These are phyloP conservation scores for Diaporthe sp. DNA, from an alignment of 2,329 filamentous ascomycete genomes.

Conservation along the genomic window DNA sequence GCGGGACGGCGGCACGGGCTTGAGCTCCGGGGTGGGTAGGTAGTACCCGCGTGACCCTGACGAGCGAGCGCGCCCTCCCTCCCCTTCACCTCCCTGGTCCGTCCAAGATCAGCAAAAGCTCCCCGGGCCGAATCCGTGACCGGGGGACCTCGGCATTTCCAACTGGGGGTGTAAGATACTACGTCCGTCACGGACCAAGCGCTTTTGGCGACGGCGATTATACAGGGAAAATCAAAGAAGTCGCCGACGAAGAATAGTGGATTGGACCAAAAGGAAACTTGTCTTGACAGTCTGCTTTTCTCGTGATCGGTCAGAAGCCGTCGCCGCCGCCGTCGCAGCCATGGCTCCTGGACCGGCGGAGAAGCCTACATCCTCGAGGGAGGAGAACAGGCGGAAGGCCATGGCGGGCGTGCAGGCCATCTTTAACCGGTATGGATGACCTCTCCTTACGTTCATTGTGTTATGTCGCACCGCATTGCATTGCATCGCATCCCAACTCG, in stretches of 20 bases:
- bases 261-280: background rate
- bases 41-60: background rate
- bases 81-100: background rate
- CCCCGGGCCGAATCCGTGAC: slow-evolving; percentile 25
- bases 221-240: background rate
- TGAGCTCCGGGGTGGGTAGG: background rate
- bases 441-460: background rate
- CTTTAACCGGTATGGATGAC: slow-evolving; percentile 37
- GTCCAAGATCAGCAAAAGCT: background rate
- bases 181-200: background rate
- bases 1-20: slow-evolving; percentile 4
- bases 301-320: background rate
- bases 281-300: background rate
- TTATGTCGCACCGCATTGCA: background rate
- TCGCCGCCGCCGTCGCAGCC: background rate
- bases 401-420: slow-evolving; percentile 39
- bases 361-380: slow-evolving; percentile 10
- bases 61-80: no score
- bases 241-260: background rate
- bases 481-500: background rate
- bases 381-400: slow-evolving; percentile 37
- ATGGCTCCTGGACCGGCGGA: slow-evolving; percentile 10
- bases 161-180: no score
- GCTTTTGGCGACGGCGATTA: background rate
- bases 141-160: slow-evolving; percentile 18